Percentiles rank a stretch among this genome's conserved stretches.
These are phyloP conservation scores for Selenicereus undatus DNA, from an alignment of 148 eudicot species.

Conservation along the genomic window DNA sequence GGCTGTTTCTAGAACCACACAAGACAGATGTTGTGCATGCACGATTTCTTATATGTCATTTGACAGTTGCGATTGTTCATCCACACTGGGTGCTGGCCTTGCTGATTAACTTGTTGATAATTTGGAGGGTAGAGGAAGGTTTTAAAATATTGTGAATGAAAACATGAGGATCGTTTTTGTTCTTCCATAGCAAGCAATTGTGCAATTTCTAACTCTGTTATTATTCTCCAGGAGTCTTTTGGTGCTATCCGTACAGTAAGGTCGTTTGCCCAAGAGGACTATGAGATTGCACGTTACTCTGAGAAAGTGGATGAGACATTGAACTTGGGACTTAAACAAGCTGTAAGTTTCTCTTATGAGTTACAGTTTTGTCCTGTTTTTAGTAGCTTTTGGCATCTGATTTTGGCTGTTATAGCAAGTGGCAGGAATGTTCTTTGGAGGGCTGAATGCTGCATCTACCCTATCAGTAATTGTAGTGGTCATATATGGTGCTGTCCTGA, in stretches of 20 bases:
- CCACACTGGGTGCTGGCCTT: too few relatives aligned
- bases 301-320: constrained; percentile 86
- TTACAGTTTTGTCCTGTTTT: constrained; percentile 4
- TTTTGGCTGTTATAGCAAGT: constrained; percentile 51
- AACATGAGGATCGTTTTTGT: neutral
- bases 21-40: too few relatives aligned
- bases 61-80: neutral
- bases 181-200: neutral
- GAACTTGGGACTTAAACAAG: constrained; percentile 77
- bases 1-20: too few relatives aligned
- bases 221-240: constrained; percentile 64
- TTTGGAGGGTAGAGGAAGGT: neutral
- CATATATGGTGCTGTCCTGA: constrained; percentile 80
- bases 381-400: neutral
- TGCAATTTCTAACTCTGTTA: neutral
- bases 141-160: neutral
- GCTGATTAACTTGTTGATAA: neutral
- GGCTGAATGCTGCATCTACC: constrained; percentile 82
- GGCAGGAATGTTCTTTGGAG: constrained; percentile 71
- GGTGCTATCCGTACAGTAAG: constrained; percentile 92
- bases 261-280: constrained; percentile 85
- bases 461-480: constrained; percentile 81
- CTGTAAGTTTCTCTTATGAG: constrained; percentile 46
- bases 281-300: constrained; percentile 59
- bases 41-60: neutral